A percentile compares a stretch with the other conserved stretches of the same genome.
Conservation (phyloP, 345 rosid species). For the Salix caprea region DNA sequence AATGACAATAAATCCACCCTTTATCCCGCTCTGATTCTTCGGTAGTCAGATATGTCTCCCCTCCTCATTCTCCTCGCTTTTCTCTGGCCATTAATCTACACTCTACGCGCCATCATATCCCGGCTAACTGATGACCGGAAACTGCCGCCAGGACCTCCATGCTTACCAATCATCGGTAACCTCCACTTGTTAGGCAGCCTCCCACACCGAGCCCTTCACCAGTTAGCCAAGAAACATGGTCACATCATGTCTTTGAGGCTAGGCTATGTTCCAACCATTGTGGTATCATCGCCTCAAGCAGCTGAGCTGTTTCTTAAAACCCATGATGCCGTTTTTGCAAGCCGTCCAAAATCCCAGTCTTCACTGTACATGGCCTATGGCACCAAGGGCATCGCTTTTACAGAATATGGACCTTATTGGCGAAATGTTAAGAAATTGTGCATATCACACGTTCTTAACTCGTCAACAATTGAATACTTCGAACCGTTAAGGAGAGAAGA, state of each 20-base stretch:
- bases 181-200: constrained; percentile 14
- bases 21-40: no score
- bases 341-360: constrained; percentile 23
- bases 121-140: neutral
- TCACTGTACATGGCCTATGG: neutral
- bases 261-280: constrained; percentile 36
- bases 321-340: constrained; percentile 14
- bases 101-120: neutral
- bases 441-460: constrained; percentile 22
- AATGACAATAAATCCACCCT: no score
- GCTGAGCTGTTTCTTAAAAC: constrained; percentile 25
- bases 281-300: constrained; percentile 40
- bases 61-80: neutral
- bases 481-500: constrained; percentile 20
- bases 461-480: constrained; percentile 25
- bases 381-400: constrained; percentile 21
- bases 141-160: constrained; percentile 13
- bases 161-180: constrained; percentile 11
- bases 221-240: constrained; percentile 34
- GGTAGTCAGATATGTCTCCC: neutral
- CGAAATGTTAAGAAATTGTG: constrained; percentile 23
- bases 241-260: constrained; percentile 41
- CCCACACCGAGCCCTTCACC: constrained; percentile 15
- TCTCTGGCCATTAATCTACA: neutral
- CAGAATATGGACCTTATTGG: constrained; percentile 31